Evolutionary conservation across 2,329 filamentous ascomycete genomes (phyloP).

Genomic region (Didymella segeticola): DNA sequence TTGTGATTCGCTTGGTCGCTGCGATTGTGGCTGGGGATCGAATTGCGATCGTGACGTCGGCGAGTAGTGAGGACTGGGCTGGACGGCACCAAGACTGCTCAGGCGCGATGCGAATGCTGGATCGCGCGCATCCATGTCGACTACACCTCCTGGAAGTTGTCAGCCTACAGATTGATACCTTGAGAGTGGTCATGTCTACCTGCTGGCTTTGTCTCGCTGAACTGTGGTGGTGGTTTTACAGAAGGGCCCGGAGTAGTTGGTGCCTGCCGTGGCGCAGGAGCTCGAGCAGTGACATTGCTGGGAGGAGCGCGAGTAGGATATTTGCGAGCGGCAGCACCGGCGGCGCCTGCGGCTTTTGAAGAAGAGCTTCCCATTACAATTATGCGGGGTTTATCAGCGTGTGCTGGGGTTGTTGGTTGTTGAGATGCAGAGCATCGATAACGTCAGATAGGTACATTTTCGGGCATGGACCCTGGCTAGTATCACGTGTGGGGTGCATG

Average conservation of each 20-base stretch:
- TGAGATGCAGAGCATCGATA: constrained; percentile 33
- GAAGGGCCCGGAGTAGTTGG: constrained; percentile 45
- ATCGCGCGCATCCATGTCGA: constrained; percentile 67
- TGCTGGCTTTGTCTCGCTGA: constrained; percentile 48
- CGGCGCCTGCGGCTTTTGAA: constrained; percentile 62
- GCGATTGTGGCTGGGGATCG: constrained; percentile 41
- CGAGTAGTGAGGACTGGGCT: constrained; percentile 63
- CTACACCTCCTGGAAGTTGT: constrained; percentile 47
- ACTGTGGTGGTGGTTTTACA: constrained; percentile 50
- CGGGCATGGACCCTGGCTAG: constrained; percentile 4
- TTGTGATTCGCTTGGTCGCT: constrained; percentile 1
- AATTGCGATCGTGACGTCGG: constrained; percentile 59
- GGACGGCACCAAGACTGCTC: constrained; percentile 66
- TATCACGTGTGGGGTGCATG: constrained; percentile 9
- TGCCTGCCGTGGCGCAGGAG: constrained; percentile 38
- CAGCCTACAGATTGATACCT: background rate
- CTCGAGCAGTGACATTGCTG: constrained; percentile 42
- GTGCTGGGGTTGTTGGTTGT: constrained; percentile 24
- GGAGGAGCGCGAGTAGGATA: constrained; percentile 59
- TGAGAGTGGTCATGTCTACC: constrained; percentile 30
- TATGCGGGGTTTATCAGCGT: constrained; percentile 12
- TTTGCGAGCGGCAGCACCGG: constrained; percentile 59
- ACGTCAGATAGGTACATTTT: constrained; percentile 29
- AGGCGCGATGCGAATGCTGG: constrained; percentile 81
- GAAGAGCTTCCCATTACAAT: constrained; percentile 63